Evolutionary conservation across 2,329 filamentous ascomycete species (phyloP), one percentile per base, ranked within the genome.

Genomic region (Colletotrichum sublineola): DNA sequence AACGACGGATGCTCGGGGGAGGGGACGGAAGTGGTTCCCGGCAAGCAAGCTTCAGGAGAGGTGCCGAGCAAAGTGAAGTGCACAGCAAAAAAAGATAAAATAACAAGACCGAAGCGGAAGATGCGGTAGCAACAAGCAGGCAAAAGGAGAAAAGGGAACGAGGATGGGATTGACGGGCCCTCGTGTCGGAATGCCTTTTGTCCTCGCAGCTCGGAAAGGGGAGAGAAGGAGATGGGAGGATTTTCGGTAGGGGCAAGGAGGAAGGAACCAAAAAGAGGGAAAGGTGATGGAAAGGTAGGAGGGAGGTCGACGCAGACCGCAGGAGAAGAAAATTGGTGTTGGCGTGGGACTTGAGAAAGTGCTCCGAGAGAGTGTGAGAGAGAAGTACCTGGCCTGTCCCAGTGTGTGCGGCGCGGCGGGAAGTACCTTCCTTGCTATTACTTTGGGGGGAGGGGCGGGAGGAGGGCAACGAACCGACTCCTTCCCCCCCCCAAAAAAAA

Each of bases 281-380:
- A 76, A 71, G 74, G 77, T 75, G 75, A 74, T 76, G 72, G 73
- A 75, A 77, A 76, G 65, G 77, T 76, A 78, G 76, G 76, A 77
- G 75, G 79, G 78, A 75, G 77, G 69, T 72, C 60, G 66, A 71
- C 68, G 46, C 56, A 73, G 60, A 63, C 55, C 60, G 15, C 60
- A 63, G 71, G 67, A 71, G 71, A 73, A 73, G 67, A 73, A 71
- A 73, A 73, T 71, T 73, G 70, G 70, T 71, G 62, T 71, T 67
- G 71, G 71, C 56, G 67, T 73, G 61, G 70, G 69, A 71, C 55
- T 63, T 75, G 77, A 75, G 75, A 75, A 72, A 62, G 52, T 65
- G 44, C 69, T 72, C 69, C 69, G 29, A 53, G 29, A 53, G 29
- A 8, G 50, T 7, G 24, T 3, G 12, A 31, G 50, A 53, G 29